Conservation (phyloP, 148 eudicot species). For the Spergularia bocconei region DNA sequence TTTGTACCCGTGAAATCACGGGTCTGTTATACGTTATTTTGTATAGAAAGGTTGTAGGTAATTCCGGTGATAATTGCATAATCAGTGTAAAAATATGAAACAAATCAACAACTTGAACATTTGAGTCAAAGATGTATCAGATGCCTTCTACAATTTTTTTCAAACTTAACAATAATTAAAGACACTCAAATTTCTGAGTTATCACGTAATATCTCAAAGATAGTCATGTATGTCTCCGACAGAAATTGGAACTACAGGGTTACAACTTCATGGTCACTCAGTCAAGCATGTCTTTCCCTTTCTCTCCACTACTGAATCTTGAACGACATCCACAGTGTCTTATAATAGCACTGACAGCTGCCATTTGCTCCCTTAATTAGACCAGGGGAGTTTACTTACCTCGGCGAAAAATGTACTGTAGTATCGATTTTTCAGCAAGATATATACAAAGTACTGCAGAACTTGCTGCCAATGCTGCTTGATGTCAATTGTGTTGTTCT, state of each 20-base stretch:
- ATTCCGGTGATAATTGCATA: too few species aligned
- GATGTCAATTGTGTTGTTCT: neutral
- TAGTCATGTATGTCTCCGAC: slow-evolving; percentile 93
- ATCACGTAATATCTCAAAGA: slow-evolving; percentile 77
- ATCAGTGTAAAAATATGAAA: too few species aligned
- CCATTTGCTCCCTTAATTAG: slow-evolving; percentile 10
- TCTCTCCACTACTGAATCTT: slow-evolving; percentile 85
- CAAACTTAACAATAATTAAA: slow-evolving; percentile 26
- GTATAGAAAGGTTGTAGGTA: too few species aligned
- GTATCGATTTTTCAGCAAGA: neutral
- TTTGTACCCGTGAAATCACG: too few species aligned
- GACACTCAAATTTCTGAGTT: slow-evolving; percentile 76
- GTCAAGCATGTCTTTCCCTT: slow-evolving; percentile 92
- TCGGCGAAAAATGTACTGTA: slow-evolving; percentile 1
- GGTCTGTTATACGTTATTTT: too few species aligned
- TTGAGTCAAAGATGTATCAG: too few species aligned
- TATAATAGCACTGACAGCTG: slow-evolving; percentile 28
- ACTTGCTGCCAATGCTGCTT: neutral
- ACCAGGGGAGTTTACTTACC: neutral
- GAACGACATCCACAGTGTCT: slow-evolving; percentile 90
- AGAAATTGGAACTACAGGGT: slow-evolving; percentile 92
- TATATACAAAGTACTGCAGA: slow-evolving; percentile 13
- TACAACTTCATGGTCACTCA: slow-evolving; percentile 57
- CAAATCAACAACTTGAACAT: too few species aligned
- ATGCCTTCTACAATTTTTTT: too few species aligned